A percentile compares a stretch with the other conserved stretches of the same genome.
phyloP scores from a whole-genome alignment of 768 basidiomycete species.

The Basidioascus undulatus region DNA sequence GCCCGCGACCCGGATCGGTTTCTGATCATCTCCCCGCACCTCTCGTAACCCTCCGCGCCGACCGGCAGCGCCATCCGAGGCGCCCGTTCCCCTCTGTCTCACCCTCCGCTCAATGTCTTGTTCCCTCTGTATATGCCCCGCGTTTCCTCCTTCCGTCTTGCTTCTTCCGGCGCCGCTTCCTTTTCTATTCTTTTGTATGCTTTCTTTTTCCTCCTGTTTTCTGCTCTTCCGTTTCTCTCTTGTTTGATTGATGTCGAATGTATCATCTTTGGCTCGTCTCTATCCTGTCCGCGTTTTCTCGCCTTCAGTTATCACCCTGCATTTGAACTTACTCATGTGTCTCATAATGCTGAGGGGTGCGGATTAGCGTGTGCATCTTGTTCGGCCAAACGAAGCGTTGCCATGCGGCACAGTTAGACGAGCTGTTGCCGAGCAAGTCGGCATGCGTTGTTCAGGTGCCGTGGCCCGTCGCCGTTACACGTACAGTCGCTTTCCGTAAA shows the following conservation, averaged over 20 bases:
- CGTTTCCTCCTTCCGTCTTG: not conserved
- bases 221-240: constrained; percentile 1
- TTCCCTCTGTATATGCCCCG: not conserved
- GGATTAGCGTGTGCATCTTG: too few relatives aligned
- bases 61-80: not conserved
- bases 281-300: not conserved
- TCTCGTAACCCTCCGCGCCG: not conserved
- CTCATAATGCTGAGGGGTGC: too few relatives aligned
- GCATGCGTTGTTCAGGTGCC: too few relatives aligned
- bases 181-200: not conserved
- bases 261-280: constrained; percentile 3
- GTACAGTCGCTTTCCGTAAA: too few relatives aligned
- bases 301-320: too few relatives aligned
- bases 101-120: too few relatives aligned
- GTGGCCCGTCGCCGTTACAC: too few relatives aligned
- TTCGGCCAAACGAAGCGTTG: too few relatives aligned
- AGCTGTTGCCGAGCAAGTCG: too few relatives aligned
- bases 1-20: not conserved
- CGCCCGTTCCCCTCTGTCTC: not conserved
- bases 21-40: not conserved
- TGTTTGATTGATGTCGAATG: not conserved
- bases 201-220: not conserved
- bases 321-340: too few relatives aligned
- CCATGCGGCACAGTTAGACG: too few relatives aligned
- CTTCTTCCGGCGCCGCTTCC: not conserved